phyloP scores from a whole-genome alignment of 176 grass and related monocot genomes.

The Puccinellia tenuiflora region DNA sequence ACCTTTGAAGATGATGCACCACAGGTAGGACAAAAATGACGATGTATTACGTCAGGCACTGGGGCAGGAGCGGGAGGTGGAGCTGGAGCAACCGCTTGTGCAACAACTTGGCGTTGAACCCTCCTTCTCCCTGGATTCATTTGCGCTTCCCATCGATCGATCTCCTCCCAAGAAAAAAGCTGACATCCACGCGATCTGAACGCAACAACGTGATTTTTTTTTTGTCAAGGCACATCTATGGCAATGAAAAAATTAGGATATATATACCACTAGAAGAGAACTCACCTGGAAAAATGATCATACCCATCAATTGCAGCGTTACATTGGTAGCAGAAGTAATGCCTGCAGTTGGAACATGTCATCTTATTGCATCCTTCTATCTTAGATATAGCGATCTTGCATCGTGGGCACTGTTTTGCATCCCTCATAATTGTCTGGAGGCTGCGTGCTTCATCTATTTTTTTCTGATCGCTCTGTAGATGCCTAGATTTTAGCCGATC shows the following conservation, averaged over 20 bases:
- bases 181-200: conserved; percentile 24
- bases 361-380: conserved; percentile 79
- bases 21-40: conserved; percentile 50
- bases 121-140: conserved; percentile 44
- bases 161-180: conserved; percentile 5
- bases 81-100: conserved; percentile 22
- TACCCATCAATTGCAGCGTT: conserved; percentile 64
- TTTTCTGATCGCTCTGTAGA: conserved; percentile 38
- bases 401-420: conserved; percentile 61
- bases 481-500: neutral
- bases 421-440: conserved; percentile 46
- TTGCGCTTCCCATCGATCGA: conserved; percentile 49
- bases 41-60: neutral
- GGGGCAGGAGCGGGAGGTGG: neutral
- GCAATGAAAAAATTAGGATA: conserved; percentile 5
- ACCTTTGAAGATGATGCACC: conserved; percentile 44
- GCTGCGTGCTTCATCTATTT: conserved; percentile 53
- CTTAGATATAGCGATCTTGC: conserved; percentile 76
- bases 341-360: conserved; percentile 52
- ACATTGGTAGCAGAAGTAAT: conserved; percentile 70
- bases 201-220: neutral
- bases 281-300: conserved; percentile 53
- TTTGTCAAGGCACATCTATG: neutral
- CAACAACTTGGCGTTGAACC: conserved; percentile 41
- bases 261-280: neutral